These are phyloP conservation scores for Ormosia semicastrata DNA, from an alignment of 306 rosid genomes.

Conservation along the genomic window DNA sequence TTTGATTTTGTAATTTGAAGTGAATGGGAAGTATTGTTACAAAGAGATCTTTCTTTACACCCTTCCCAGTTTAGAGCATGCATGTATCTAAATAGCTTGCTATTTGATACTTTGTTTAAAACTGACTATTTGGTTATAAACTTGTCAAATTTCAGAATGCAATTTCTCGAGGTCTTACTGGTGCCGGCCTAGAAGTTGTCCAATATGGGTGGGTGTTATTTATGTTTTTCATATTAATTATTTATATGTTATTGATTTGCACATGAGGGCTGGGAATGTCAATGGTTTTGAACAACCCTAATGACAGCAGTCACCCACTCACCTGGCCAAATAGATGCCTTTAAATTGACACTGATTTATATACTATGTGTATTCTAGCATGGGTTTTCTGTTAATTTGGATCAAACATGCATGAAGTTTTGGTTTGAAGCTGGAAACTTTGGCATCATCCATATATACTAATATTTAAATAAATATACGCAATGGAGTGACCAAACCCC, in stretches of 20 bases:
- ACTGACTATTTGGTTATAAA: slow-evolving; percentile 33
- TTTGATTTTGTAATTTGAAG: slow-evolving; percentile 18
- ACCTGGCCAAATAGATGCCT: slow-evolving; percentile 10
- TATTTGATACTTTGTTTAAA: slow-evolving; percentile 6
- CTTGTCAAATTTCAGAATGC: slow-evolving; percentile 67
- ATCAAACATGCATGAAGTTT: neutral
- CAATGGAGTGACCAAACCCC: neutral
- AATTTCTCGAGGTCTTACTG: slow-evolving; percentile 71
- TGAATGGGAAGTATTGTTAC: slow-evolving; percentile 9
- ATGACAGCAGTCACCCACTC: slow-evolving; percentile 4
- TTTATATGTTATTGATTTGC: neutral
- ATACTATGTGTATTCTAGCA: neutral
- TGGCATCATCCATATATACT: neutral
- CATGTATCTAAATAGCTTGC: slow-evolving; percentile 1
- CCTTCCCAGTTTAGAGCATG: slow-evolving; percentile 8
- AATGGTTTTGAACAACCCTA: slow-evolving; percentile 4
- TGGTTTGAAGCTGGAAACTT: neutral
- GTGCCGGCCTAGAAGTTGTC: slow-evolving; percentile 82
- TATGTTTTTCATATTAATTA: neutral
- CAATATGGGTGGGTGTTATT: slow-evolving; percentile 79
- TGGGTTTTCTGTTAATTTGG: neutral
- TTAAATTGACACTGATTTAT: slow-evolving; percentile 9
- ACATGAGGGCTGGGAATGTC: neutral
- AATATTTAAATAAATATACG: neutral
- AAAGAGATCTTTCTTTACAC: slow-evolving; percentile 2